phyloP scores from a whole-genome alignment of 1,284 basidiomycete species.

The Exsudoporus floridanus region DNA sequence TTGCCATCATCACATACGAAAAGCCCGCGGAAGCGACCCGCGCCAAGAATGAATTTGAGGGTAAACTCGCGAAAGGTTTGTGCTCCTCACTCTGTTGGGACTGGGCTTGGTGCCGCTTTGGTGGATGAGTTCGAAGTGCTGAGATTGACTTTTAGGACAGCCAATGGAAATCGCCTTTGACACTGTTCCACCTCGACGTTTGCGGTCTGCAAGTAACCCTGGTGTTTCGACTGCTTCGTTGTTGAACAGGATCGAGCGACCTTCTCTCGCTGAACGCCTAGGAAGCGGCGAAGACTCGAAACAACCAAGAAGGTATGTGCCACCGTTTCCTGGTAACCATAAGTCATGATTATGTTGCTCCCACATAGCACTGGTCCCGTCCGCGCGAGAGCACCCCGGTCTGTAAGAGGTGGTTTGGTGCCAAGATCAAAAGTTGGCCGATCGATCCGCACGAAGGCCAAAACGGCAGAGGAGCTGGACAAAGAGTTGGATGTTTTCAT shows the following conservation, averaged over 20 bases:
- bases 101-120: neutral
- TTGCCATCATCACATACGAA: slow-evolving; percentile 82
- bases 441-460: slow-evolving; percentile 41
- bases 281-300: slow-evolving; percentile 14
- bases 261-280: slow-evolving; percentile 34
- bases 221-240: slow-evolving; percentile 31
- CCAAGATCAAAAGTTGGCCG: slow-evolving; percentile 21
- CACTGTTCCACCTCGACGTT: slow-evolving; percentile 42
- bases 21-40: slow-evolving; percentile 75
- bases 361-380: slow-evolving; percentile 21
- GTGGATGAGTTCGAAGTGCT: neutral
- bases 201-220: slow-evolving; percentile 32
- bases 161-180: slow-evolving; percentile 77
- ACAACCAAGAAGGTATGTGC: slow-evolving; percentile 15
- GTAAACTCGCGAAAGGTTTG: slow-evolving; percentile 87
- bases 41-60: slow-evolving; percentile 87
- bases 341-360: slow-evolving; percentile 4
- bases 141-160: slow-evolving; percentile 54
- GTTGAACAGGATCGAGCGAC: slow-evolving; percentile 36
- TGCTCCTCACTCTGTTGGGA: slow-evolving; percentile 1
- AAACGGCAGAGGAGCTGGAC: slow-evolving; percentile 85
- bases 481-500: slow-evolving; percentile 91
- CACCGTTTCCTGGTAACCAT: neutral
- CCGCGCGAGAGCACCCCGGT: slow-evolving; percentile 22
- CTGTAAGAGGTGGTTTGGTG: slow-evolving; percentile 6